Evolutionary conservation across 805 yeast genomes (phyloP).

Genomic region (Zygosaccharomyces kombuchaensis): DNA sequence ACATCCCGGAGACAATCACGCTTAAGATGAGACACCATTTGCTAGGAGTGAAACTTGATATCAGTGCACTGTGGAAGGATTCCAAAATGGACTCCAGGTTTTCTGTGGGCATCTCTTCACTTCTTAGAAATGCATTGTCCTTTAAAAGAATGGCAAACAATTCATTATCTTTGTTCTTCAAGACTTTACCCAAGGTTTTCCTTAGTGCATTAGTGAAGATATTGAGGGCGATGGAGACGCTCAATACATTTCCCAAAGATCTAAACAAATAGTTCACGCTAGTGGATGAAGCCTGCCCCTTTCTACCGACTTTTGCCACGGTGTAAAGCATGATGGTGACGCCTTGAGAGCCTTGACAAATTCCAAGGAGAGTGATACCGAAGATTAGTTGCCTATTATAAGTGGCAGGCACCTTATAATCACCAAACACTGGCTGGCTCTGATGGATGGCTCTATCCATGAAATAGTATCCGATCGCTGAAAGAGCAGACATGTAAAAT

Average conservation of each 20-base stretch:
- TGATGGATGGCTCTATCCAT: slow-evolving; percentile 8
- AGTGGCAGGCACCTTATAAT: background rate
- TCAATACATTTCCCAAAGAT: slow-evolving; percentile 42
- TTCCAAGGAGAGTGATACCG: slow-evolving; percentile 34
- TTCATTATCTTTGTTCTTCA: slow-evolving; percentile 7
- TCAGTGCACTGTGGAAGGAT: slow-evolving; percentile 7
- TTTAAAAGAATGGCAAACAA: slow-evolving; percentile 8
- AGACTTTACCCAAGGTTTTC: background rate
- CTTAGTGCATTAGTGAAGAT: slow-evolving; percentile 9
- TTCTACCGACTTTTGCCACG: slow-evolving; percentile 40
- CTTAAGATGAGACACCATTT: slow-evolving; percentile 5
- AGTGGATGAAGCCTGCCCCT: slow-evolving; percentile 42
- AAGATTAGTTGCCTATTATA: slow-evolving; percentile 26
- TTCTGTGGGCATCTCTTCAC: slow-evolving; percentile 6
- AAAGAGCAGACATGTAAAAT: slow-evolving; percentile 13
- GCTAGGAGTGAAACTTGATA: slow-evolving; percentile 9
- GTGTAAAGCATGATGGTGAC: slow-evolving; percentile 39
- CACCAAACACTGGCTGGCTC: slow-evolving; percentile 14
- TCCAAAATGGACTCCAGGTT: slow-evolving; percentile 4
- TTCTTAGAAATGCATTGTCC: slow-evolving; percentile 11
- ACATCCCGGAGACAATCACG: slow-evolving; percentile 2
- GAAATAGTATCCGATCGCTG: slow-evolving; percentile 18
- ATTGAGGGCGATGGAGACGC: slow-evolving; percentile 35
- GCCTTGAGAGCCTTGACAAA: slow-evolving; percentile 41
- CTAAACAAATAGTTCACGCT: slow-evolving; percentile 45